phyloP scores from a whole-genome alignment of 2,329 filamentous ascomycete species.

The Metarhizium rileyi region DNA sequence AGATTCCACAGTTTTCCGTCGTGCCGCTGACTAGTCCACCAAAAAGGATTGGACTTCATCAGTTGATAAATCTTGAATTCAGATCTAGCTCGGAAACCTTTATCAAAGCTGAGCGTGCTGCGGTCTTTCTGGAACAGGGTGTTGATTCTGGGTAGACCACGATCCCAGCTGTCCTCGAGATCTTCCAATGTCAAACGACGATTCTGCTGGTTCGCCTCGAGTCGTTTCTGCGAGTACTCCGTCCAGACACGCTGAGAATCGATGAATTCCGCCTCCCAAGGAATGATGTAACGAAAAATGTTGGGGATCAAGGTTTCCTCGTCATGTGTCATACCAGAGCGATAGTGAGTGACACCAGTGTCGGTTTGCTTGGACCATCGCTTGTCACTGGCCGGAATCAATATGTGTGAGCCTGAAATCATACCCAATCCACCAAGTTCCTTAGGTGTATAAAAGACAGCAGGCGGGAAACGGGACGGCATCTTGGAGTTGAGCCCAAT shows the following conservation, averaged over 20 bases:
- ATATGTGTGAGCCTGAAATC: slow-evolving; percentile 96
- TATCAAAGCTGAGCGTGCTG: slow-evolving; percentile 95
- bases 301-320: slow-evolving; percentile 97
- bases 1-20: slow-evolving; percentile 97
- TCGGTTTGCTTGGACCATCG: slow-evolving; percentile 98
- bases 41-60: slow-evolving; percentile 99
- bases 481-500: slow-evolving; percentile 99
- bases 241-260: slow-evolving; percentile 99
- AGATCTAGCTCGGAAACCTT: slow-evolving; percentile 88
- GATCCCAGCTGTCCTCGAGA: slow-evolving; percentile 96
- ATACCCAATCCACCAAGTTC: slow-evolving; percentile 94
- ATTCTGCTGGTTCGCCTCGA: slow-evolving; percentile 96
- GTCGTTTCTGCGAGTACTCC: slow-evolving; percentile 94
- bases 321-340: slow-evolving; percentile 95
- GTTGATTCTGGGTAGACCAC: slow-evolving; percentile 94
- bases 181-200: slow-evolving; percentile 89
- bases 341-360: slow-evolving; percentile 91
- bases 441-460: slow-evolving; percentile 98
- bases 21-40: slow-evolving; percentile 97
- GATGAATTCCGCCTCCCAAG: slow-evolving; percentile 98
- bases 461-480: slow-evolving; percentile 95
- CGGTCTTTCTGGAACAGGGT: slow-evolving; percentile 98
- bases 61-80: slow-evolving; percentile 98
- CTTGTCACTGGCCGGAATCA: slow-evolving; percentile 96
- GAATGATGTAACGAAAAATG: slow-evolving; percentile 98